phyloP scores from a whole-genome alignment of 495 filamentous ascomycete species.

The Cryomyces minteri region DNA sequence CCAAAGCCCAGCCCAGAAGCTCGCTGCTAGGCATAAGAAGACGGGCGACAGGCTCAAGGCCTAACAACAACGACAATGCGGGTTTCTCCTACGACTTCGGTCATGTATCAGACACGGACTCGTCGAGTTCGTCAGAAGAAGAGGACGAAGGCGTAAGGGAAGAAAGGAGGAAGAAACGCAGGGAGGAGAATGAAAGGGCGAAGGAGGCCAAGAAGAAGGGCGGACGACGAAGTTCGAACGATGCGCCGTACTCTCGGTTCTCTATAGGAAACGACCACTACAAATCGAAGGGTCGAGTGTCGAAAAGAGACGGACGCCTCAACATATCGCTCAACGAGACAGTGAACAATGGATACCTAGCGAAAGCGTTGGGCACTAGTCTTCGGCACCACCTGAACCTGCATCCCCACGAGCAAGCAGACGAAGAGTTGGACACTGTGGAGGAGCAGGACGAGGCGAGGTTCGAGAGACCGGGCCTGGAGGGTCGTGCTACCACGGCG shows the following conservation, averaged over 20 bases:
- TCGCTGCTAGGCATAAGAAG: too few relatives aligned
- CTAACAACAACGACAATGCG: neutral
- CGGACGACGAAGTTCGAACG: neutral
- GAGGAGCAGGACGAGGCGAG: neutral
- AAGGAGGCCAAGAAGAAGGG: too few relatives aligned
- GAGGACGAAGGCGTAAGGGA: neutral
- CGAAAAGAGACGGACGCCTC: conserved; percentile 48
- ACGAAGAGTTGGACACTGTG: neutral
- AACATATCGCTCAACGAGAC: conserved; percentile 53
- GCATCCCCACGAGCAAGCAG: neutral
- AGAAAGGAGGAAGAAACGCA: neutral
- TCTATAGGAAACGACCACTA: conserved; percentile 44
- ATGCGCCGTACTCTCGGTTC: conserved; percentile 19
- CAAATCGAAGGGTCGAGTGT: conserved; percentile 43
- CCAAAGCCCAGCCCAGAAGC: too few relatives aligned
- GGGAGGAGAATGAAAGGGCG: neutral
- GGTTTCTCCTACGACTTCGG: neutral
- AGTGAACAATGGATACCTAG: conserved; percentile 43
- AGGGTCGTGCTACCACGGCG: neutral
- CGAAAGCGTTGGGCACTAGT: conserved; percentile 46
- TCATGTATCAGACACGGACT: neutral
- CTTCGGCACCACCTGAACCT: conserved; percentile 23
- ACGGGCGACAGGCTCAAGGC: too few relatives aligned
- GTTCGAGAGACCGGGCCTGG: neutral
- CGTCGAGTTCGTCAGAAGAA: neutral